Evolutionary conservation across 1,284 basidiomycete species (phyloP).

Genomic region (Leccinum pallidistipes): DNA sequence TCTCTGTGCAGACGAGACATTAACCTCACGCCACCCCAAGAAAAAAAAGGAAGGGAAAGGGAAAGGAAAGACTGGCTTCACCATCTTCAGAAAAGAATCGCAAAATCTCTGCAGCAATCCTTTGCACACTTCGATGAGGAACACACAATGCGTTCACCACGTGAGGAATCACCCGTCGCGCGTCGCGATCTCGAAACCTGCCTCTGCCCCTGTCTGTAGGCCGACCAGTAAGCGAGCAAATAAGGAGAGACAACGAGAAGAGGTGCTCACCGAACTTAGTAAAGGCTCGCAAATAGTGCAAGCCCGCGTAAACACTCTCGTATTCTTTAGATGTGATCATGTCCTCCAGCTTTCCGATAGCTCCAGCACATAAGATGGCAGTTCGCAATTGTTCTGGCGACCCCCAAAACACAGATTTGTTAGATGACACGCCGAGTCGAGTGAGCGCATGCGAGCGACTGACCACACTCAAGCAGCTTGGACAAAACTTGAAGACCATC

Average conservation of each 20-base stretch:
- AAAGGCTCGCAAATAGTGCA: conserved; percentile 27
- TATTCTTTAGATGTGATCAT: conserved; percentile 17
- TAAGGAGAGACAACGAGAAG: neutral
- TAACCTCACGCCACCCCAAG: neutral
- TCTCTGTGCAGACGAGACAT: conserved; percentile 4
- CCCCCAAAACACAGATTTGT: neutral
- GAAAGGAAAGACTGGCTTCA: neutral
- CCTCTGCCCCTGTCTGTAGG: conserved; percentile 9
- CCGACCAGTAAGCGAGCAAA: neutral
- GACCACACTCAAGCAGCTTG: conserved; percentile 24
- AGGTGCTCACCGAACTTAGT: conserved; percentile 19
- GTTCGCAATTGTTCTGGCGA: conserved; percentile 15
- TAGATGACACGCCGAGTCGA: neutral
- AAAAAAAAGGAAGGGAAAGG: neutral
- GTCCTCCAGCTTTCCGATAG: conserved; percentile 10
- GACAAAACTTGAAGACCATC: conserved; percentile 26
- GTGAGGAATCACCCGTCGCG: conserved; percentile 11
- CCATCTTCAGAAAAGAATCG: conserved; percentile 17
- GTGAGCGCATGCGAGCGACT: conserved; percentile 1
- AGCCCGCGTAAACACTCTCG: conserved; percentile 15
- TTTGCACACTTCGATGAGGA: conserved; percentile 21
- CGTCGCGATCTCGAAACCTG: neutral
- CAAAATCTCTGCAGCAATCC: conserved; percentile 15
- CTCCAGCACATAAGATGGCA: conserved; percentile 16
- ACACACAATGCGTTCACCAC: conserved; percentile 19